Conservation (phyloP, 2,329 filamentous ascomycete species). For the Cadophora gregata region DNA sequence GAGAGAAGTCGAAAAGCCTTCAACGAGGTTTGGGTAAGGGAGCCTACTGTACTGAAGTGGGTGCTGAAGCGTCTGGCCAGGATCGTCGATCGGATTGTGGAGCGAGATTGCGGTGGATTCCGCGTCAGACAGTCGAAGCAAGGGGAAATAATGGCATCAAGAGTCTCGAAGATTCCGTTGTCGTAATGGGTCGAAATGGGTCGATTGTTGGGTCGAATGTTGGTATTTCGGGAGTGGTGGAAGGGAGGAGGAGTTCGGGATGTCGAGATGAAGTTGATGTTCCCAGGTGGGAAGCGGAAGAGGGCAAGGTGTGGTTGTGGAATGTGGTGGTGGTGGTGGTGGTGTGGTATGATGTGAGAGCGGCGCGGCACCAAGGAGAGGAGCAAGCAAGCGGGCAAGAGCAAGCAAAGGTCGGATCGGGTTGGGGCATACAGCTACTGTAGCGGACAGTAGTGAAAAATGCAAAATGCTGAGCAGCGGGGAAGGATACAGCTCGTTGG, state of each 20-base stretch:
- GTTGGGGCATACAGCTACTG: conserved; percentile 7
- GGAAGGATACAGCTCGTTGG: not conserved
- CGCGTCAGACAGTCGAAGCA: conserved; percentile 36
- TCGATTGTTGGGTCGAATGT: conserved; percentile 7
- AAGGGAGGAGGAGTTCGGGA: not conserved
- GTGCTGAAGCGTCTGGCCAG: conserved; percentile 39
- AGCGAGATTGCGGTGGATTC: conserved; percentile 44
- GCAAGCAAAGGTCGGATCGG: conserved; percentile 6
- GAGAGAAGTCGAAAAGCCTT: conserved; percentile 21
- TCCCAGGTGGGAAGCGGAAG: conserved; percentile 14
- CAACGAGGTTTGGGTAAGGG: conserved; percentile 35
- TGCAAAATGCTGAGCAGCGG: conserved; percentile 3
- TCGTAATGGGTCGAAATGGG: conserved; percentile 6
- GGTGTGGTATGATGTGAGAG: conserved; percentile 9
- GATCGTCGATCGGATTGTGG: conserved; percentile 43
- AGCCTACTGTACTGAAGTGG: conserved; percentile 36
- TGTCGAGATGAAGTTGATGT: conserved; percentile 19
- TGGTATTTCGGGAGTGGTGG: conserved; percentile 1
- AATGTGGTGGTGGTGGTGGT: not conserved
- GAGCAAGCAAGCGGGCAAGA: conserved; percentile 16
- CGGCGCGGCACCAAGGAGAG: conserved; percentile 12
- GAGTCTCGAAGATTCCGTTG: conserved; percentile 13
- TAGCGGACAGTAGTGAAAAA: conserved; percentile 15
- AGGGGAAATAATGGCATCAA: conserved; percentile 33
- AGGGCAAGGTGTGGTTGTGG: conserved; percentile 8